Evolutionary conservation across 345 rosid species (phyloP).

Genomic region (Hibiscus tridactylites): DNA sequence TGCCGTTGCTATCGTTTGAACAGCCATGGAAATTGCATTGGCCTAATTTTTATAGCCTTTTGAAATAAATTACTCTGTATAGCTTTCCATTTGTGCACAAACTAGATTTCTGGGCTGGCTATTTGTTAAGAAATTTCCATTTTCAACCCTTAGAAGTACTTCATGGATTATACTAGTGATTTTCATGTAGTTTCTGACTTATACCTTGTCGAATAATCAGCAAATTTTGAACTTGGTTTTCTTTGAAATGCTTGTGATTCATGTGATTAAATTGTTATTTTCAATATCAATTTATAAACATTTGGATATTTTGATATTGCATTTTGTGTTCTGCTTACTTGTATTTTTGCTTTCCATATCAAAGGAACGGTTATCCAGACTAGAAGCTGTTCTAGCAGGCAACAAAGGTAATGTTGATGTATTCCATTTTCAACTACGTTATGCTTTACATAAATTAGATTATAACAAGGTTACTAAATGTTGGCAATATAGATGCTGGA

Average conservation of each 20-base stretch:
- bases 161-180: background rate
- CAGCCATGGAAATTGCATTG: background rate
- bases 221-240: background rate
- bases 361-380: slow-evolving; percentile 8
- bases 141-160: background rate
- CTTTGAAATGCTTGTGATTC: background rate
- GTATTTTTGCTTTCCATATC: background rate
- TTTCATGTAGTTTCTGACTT: background rate
- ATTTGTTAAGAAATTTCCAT: background rate
- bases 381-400: slow-evolving; percentile 2
- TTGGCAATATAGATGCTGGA: slow-evolving; percentile 5
- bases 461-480: background rate
- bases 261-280: background rate
- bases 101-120: background rate
- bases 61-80: background rate
- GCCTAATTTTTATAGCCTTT: background rate
- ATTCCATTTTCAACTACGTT: background rate
- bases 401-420: background rate
- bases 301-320: background rate
- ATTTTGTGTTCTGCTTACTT: background rate
- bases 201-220: background rate
- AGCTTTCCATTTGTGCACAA: background rate
- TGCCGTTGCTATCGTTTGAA: background rate
- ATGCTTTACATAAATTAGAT: background rate
- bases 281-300: background rate